These are phyloP conservation scores for Fagus sylvatica DNA, from an alignment of 306 rosid genomes.

Conservation along the genomic window DNA sequence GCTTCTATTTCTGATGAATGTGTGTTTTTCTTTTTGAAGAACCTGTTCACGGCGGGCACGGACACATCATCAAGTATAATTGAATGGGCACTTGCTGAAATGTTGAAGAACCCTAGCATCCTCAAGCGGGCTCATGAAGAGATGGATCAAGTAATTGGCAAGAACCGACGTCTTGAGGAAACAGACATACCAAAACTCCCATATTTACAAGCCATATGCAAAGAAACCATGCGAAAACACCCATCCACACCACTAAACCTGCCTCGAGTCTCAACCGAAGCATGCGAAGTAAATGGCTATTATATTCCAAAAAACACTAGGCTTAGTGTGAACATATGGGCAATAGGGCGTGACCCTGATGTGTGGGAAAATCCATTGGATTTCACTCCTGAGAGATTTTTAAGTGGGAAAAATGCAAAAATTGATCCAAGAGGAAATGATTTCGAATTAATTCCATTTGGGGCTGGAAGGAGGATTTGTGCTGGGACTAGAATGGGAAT, in stretches of 20 bases:
- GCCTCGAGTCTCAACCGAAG: slow-evolving; percentile 32
- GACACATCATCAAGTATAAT: slow-evolving; percentile 52
- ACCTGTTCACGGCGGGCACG: slow-evolving; percentile 51
- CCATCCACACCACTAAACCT: slow-evolving; percentile 53
- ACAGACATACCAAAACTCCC: slow-evolving; percentile 40
- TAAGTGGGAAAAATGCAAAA: slow-evolving; percentile 27
- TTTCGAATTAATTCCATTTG: slow-evolving; percentile 50
- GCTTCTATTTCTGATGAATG: slow-evolving; percentile 16
- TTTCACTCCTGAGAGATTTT: slow-evolving; percentile 39
- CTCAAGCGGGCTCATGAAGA: slow-evolving; percentile 40
- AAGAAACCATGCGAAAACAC: slow-evolving; percentile 46
- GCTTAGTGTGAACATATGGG: slow-evolving; percentile 49
- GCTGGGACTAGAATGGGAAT: slow-evolving; percentile 45
- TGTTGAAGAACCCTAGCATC: slow-evolving; percentile 40
- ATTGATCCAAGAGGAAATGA: slow-evolving; percentile 43
- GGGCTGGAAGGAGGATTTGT: slow-evolving; percentile 55
- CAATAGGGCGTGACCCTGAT: slow-evolving; percentile 44
- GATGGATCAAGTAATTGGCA: slow-evolving; percentile 45
- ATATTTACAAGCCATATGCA: slow-evolving; percentile 46
- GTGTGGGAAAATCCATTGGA: slow-evolving; percentile 47
- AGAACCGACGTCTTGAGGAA: slow-evolving; percentile 29
- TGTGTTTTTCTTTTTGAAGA: slow-evolving; percentile 16
- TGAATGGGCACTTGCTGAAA: slow-evolving; percentile 51
- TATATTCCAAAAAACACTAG: slow-evolving; percentile 44
- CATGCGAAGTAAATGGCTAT: slow-evolving; percentile 45